These are phyloP conservation scores for Cryphonectria parasitica DNA, from an alignment of 2,329 filamentous ascomycete genomes.

Conservation along the genomic window DNA sequence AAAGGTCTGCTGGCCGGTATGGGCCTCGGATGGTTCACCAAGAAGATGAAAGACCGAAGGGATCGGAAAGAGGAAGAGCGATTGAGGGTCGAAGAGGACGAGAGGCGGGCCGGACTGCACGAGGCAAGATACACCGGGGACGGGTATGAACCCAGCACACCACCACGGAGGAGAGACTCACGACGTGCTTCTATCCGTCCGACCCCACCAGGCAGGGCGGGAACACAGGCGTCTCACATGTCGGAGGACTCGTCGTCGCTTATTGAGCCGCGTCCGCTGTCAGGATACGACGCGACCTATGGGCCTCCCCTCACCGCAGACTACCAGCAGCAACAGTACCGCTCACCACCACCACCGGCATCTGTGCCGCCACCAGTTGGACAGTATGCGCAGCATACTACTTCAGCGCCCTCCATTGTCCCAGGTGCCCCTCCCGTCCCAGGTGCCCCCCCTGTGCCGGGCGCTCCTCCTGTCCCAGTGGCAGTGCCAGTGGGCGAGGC, in stretches of 20 bases:
- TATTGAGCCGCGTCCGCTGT: conserved; percentile 30
- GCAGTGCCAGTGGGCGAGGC: conserved; percentile 22
- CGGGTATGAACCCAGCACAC: conserved; percentile 54
- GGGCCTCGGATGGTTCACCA: conserved; percentile 70
- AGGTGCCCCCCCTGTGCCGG: conserved; percentile 18
- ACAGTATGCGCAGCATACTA: conserved; percentile 18
- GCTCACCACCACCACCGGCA: conserved; percentile 36
- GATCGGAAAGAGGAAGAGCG: conserved; percentile 56
- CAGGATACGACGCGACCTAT: conserved; percentile 29
- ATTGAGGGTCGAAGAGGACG: conserved; percentile 52
- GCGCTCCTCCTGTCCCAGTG: conserved; percentile 23
- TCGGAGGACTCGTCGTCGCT: conserved; percentile 34
- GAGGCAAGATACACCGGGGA: conserved; percentile 72
- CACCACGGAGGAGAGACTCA: conserved; percentile 45
- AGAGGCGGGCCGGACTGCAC: conserved; percentile 61
- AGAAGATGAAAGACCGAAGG: conserved; percentile 63
- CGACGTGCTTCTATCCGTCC: conserved; percentile 32
- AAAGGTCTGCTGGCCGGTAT: conserved; percentile 64
- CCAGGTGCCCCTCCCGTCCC: conserved; percentile 21
- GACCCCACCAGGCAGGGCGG: conserved; percentile 22
- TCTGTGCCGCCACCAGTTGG: conserved; percentile 23
- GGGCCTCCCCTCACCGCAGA: conserved; percentile 38
- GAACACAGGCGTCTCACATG: conserved; percentile 32
- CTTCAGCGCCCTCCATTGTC: conserved; percentile 20
- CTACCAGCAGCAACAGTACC: conserved; percentile 37